Evolutionary conservation across 1,284 basidiomycete species (phyloP).

Genomic region (Irpex rosettiformis): DNA sequence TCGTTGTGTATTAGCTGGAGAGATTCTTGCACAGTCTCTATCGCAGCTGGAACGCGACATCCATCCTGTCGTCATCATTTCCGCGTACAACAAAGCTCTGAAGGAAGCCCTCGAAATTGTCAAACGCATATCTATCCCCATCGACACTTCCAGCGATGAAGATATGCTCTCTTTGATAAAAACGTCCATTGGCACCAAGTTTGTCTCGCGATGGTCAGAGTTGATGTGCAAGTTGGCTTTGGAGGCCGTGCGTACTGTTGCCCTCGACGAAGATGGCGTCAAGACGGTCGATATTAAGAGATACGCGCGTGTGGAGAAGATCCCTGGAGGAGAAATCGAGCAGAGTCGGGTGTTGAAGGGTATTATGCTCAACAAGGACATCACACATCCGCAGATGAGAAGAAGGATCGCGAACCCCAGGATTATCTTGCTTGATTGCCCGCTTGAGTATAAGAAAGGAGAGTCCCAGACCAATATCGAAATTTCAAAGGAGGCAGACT

Average conservation of each 20-base stretch:
- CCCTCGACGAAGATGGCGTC: constrained; percentile 58
- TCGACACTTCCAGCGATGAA: constrained; percentile 82
- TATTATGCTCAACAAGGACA: constrained; percentile 98
- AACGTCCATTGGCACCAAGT: constrained; percentile 99
- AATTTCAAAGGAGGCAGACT: constrained; percentile 92
- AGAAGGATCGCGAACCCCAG: constrained; percentile 88
- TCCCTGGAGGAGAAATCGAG: constrained; percentile 97
- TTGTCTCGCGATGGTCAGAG: constrained; percentile 94
- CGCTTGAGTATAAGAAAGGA: constrained; percentile 98
- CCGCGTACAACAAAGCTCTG: constrained; percentile 95
- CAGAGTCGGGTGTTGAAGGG: constrained; percentile 85
- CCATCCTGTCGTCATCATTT: constrained; percentile 98
- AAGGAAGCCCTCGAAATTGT: constrained; percentile 89
- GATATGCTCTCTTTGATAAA: constrained; percentile 98
- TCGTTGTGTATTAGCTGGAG: constrained; percentile 67
- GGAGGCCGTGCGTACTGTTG: constrained; percentile 87
- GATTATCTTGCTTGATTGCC: constrained; percentile 92
- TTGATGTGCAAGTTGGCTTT: constrained; percentile 97
- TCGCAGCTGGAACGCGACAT: constrained; percentile 94
- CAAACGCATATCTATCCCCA: constrained; percentile 84
- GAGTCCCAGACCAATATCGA: constrained; percentile 99
- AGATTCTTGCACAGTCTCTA: constrained; percentile 95
- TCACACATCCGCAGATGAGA: constrained; percentile 97
- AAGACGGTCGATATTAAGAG: constrained; percentile 97
- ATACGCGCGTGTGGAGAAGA: constrained; percentile 96